Percentiles rank a stretch among this genome's conserved stretches.
Evolutionary conservation across 2,329 filamentous ascomycete species (phyloP).

Genomic region (Cucurbitaria berberidis): DNA sequence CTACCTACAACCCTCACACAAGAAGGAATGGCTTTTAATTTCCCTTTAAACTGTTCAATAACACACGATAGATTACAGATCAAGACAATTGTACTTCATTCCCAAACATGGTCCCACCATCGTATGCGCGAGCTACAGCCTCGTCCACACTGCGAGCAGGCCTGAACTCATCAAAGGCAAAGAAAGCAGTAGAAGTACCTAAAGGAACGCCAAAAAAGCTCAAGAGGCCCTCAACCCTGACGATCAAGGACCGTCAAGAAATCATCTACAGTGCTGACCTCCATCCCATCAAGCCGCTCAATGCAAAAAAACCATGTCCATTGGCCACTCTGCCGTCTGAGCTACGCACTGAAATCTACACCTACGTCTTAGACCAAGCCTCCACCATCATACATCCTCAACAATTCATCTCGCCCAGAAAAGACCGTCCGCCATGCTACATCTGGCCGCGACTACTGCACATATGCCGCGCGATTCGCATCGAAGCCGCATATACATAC

Average conservation of each 20-base stretch:
- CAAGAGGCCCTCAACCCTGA: conserved; percentile 22
- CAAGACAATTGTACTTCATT: neutral
- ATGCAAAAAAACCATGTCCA: conserved; percentile 19
- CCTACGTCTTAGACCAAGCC: conserved; percentile 7
- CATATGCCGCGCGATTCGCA: conserved; percentile 32
- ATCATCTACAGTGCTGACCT: conserved; percentile 17
- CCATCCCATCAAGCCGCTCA: conserved; percentile 18
- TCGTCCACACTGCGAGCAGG: conserved; percentile 17
- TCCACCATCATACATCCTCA: neutral
- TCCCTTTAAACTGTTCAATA: neutral
- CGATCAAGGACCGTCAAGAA: conserved; percentile 4
- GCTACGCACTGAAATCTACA: conserved; percentile 27
- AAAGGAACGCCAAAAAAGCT: conserved; percentile 2
- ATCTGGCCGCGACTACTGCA: conserved; percentile 22
- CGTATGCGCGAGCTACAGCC: conserved; percentile 27
- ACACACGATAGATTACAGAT: neutral
- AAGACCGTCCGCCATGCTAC: neutral
- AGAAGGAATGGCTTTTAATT: neutral
- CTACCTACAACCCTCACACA: neutral
- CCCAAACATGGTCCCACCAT: conserved; percentile 20
- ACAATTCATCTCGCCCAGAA: neutral
- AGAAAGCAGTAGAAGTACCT: neutral
- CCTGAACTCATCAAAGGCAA: neutral
- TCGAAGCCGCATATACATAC: conserved; percentile 38
- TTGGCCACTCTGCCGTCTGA: conserved; percentile 31